phyloP scores from a whole-genome alignment of 2,329 filamentous ascomycete genomes.

The Ophiognomonia clavigignenti-juglandacearum region DNA sequence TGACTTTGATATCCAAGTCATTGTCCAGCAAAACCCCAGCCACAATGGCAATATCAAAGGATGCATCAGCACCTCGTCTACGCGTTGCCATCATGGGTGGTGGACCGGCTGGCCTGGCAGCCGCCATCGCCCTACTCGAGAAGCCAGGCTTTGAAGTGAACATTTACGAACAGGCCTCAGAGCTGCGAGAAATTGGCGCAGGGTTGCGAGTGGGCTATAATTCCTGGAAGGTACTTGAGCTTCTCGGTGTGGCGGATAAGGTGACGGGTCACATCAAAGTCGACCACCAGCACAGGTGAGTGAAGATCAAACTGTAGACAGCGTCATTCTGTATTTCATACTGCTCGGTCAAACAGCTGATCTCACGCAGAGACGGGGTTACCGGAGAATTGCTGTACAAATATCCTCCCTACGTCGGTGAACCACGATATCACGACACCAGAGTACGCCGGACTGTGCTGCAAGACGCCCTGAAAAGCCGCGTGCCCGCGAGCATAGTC shows the following conservation, averaged over 20 bases:
- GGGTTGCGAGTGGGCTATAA: conserved; percentile 9
- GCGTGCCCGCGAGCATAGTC: neutral
- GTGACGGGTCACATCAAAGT: conserved; percentile 8
- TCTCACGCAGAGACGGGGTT: neutral
- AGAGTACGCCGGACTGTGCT: conserved; percentile 2
- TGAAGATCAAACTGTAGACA: neutral
- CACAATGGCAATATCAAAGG: conserved; percentile 1
- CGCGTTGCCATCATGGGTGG: conserved; percentile 6
- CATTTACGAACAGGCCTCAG: conserved; percentile 8
- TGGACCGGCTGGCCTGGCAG: conserved; percentile 6
- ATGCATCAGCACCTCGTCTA: neutral
- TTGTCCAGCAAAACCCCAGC: no score
- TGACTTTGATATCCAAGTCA: no score
- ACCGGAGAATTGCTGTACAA: conserved; percentile 3
- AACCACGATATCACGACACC: conserved; percentile 5
- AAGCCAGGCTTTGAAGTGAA: conserved; percentile 5
- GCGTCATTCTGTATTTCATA: no score
- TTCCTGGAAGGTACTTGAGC: conserved; percentile 11
- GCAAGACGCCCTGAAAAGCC: conserved; percentile 5
- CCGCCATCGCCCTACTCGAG: neutral
- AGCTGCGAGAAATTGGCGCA: conserved; percentile 7
- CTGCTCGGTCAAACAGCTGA: neutral
- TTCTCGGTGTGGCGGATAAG: conserved; percentile 6
- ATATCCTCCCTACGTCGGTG: conserved; percentile 3
- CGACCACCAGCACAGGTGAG: conserved; percentile 11